Percentiles rank a stretch among this genome's conserved stretches.
These are phyloP conservation scores for Mycena maculata DNA, from an alignment of 768 basidiomycete genomes.

Conservation along the genomic window DNA sequence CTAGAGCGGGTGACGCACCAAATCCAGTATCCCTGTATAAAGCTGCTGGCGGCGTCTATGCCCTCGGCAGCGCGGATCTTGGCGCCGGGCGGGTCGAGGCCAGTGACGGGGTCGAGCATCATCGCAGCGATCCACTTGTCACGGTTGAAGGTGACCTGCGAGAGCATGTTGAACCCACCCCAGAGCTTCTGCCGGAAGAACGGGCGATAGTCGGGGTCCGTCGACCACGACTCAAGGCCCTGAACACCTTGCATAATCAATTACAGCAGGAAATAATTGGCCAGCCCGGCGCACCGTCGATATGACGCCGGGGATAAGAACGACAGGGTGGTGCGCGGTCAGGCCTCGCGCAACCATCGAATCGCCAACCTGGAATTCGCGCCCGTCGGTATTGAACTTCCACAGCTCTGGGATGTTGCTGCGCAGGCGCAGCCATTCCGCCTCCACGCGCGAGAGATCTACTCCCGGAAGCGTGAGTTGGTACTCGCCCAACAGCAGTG, in stretches of 20 bases:
- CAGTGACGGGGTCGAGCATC: conserved; percentile 91
- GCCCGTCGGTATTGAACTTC: conserved; percentile 83
- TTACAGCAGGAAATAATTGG: background rate
- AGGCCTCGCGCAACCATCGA: conserved; percentile 71
- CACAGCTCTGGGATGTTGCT: conserved; percentile 82
- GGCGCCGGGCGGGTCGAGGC: conserved; percentile 86
- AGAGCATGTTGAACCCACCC: conserved; percentile 86
- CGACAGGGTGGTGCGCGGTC: conserved; percentile 78
- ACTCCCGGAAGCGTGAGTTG: conserved; percentile 75
- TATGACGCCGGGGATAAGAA: conserved; percentile 91
- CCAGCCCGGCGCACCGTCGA: conserved; percentile 72
- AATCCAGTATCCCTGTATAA: conserved; percentile 94
- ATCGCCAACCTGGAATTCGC: conserved; percentile 85
- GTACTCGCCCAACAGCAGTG: conserved; percentile 75
- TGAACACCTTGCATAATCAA: conserved; percentile 37
- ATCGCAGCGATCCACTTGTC: conserved; percentile 92
- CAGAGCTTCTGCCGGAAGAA: conserved; percentile 94
- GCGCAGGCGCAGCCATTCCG: conserved; percentile 76
- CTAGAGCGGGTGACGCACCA: conserved; percentile 62
- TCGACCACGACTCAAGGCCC: conserved; percentile 95
- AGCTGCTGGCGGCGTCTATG: conserved; percentile 87
- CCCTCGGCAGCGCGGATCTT: conserved; percentile 95
- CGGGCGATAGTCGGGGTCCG: conserved; percentile 81
- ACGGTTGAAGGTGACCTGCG: conserved; percentile 84
- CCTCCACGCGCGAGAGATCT: conserved; percentile 75